A percentile compares a stretch with the other conserved stretches of the same genome.
These are phyloP conservation scores for Thielaviopsis musarum DNA, from an alignment of 2,329 filamentous ascomycete species.

Conservation along the genomic window DNA sequence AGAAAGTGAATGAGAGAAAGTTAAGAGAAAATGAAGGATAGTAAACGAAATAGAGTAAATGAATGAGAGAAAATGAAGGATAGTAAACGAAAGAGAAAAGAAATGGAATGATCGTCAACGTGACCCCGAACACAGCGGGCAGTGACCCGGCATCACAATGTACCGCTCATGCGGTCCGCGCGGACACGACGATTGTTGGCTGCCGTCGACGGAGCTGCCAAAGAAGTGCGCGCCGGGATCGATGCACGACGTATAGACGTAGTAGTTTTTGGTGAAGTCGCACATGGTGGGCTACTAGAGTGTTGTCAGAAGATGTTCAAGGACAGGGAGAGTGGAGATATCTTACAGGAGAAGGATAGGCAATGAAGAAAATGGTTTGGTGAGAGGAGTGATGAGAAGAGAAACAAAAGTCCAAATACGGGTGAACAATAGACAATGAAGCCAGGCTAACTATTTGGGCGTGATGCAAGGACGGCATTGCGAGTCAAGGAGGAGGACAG, in stretches of 20 bases:
- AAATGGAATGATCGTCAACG: no score
- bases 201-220: constrained; percentile 50
- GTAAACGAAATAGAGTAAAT: background rate
- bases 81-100: background rate
- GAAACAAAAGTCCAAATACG: background rate
- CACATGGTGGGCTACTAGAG: constrained; percentile 27
- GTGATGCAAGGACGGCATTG: background rate
- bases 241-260: constrained; percentile 55
- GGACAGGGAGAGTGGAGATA: background rate
- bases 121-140: constrained; percentile 27
- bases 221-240: constrained; percentile 58
- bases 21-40: background rate
- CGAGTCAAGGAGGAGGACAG: background rate
- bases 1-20: background rate
- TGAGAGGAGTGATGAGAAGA: no score
- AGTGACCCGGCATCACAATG: constrained; percentile 51
- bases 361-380: no score
- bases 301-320: background rate
- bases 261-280: constrained; percentile 58
- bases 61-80: background rate
- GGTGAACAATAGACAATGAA: background rate
- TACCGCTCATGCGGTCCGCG: constrained; percentile 56
- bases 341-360: background rate
- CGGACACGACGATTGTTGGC: constrained; percentile 38
- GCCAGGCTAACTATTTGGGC: background rate